Evolutionary conservation across 1,139 yeast genomes (phyloP), one percentile per base, ranked within the genome.

Genomic region (Diutina pseudorugosa): DNA sequence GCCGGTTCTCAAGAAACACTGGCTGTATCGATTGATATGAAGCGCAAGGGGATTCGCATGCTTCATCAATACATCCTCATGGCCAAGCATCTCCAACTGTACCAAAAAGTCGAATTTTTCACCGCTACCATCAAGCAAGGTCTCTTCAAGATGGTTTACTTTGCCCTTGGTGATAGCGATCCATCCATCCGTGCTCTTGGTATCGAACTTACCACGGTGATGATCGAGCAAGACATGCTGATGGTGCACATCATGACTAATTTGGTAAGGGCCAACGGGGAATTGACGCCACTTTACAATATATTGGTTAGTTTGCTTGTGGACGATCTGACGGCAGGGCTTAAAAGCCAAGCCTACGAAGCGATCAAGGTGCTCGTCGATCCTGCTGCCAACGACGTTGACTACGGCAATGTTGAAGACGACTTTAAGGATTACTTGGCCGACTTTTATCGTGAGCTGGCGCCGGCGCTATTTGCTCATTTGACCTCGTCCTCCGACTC

Each of bases 151-250:
- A 79, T 88, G 68, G 72, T 93, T 21, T 76, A 77, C 52, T 89
- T 81, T 71, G 94, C 96, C 0, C 72, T 90, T 52, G 71, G 72
- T 40, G 84, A 82, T 58, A 55, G 61, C 0, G 73, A 73, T n/a
- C 68, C 75, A 23, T 72, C 72, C 23, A 75, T 82, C 14, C 71
- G 94, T 55, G 81, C 83, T 1, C 65, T 88, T 41, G 95, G 96
- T 0, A 85, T 95, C 0, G 98, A 93, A 62, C 70, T 90, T 12
- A 77, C 93, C 36, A 85, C 88, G 11, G 73, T 89, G 1, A 83
- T 90, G 8, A 83, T 91, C 41, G 97, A 91, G 57, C 91, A 87
- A 59, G 97, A 90, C 62, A 84, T 88, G 2, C 68, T 83, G 3
- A 65, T 88, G 51, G 80, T 36, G 19, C 51, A 48, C 23, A 12